These are phyloP conservation scores for Shiraia sp. DNA, from an alignment of 2,329 filamentous ascomycete genomes.

Conservation along the genomic window DNA sequence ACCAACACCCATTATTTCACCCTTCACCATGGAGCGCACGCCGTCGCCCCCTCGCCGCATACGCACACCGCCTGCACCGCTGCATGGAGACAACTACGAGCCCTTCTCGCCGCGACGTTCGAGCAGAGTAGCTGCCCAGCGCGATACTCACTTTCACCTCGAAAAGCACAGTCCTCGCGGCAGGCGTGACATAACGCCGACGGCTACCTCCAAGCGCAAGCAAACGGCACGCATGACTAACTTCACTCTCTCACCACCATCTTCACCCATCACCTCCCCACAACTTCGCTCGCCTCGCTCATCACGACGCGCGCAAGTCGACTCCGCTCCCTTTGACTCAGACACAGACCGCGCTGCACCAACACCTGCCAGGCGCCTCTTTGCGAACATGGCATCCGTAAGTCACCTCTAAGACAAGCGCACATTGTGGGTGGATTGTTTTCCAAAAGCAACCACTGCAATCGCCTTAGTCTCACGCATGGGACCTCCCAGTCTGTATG, in stretches of 20 bases:
- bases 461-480: too few relatives aligned
- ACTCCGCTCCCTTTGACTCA: conserved; percentile 27
- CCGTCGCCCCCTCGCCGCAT: conserved; percentile 64
- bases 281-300: conserved; percentile 36
- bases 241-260: conserved; percentile 51
- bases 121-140: conserved; percentile 64
- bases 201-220: conserved; percentile 26
- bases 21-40: conserved; percentile 52
- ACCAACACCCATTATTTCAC: conserved; percentile 1
- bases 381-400: conserved; percentile 34
- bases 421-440: not conserved
- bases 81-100: conserved; percentile 71
- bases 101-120: conserved; percentile 71
- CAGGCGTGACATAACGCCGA: conserved; percentile 36
- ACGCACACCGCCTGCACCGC: conserved; percentile 70
- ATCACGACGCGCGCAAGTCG: conserved; percentile 31
- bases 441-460: not conserved
- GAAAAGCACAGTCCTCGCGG: conserved; percentile 29
- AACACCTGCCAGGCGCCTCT: conserved; percentile 29
- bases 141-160: conserved; percentile 37
- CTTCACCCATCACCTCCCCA: conserved; percentile 45
- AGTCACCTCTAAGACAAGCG: conserved; percentile 14
- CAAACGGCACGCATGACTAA: conserved; percentile 47
- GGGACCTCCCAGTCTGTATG: too few relatives aligned
- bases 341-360: conserved; percentile 35